Percentiles rank a stretch among this genome's conserved stretches.
Conservation (phyloP, 352 stramenopile species). For the Globisporangium alternatum region DNA sequence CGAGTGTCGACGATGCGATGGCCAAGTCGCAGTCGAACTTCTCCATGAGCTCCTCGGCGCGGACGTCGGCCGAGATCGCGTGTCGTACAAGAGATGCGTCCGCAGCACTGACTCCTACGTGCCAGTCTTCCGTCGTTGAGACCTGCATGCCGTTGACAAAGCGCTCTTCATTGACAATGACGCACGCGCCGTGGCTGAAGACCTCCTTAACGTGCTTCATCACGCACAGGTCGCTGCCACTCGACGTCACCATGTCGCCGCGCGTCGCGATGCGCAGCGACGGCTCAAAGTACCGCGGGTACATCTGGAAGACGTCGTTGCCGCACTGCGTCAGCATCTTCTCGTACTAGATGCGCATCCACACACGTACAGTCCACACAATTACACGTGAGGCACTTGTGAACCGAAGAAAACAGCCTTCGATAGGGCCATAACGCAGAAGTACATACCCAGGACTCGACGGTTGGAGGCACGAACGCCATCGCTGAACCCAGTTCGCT, state of each 20-base stretch:
- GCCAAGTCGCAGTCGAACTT: constrained; percentile 67
- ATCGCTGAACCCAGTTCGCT: constrained; percentile 21
- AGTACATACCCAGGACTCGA: constrained; percentile 26
- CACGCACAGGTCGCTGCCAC: constrained; percentile 7
- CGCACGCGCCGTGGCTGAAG: constrained; percentile 23
- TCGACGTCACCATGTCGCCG: constrained; percentile 4
- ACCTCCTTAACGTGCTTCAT: constrained; percentile 53
- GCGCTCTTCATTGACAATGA: constrained; percentile 14
- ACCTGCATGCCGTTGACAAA: constrained; percentile 15
- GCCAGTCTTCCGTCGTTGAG: not conserved
- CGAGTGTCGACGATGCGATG: constrained; percentile 63
- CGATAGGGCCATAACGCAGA: not conserved
- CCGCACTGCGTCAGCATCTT: constrained; percentile 35
- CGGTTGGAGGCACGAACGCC: constrained; percentile 19
- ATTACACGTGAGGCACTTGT: not conserved
- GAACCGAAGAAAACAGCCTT: not conserved
- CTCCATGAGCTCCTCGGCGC: constrained; percentile 60
- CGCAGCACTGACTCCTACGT: not conserved
- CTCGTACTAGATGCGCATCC: constrained; percentile 27
- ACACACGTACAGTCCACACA: not conserved
- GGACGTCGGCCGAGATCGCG: constrained; percentile 55
- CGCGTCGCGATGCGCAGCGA: constrained; percentile 33
- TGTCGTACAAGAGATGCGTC: constrained; percentile 6
- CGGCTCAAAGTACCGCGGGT: constrained; percentile 56
- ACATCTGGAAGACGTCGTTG: constrained; percentile 66